Evolutionary conservation across 2,329 filamentous ascomycete genomes (phyloP), one percentile per base, ranked within the genome.

Genomic region (Xylaria sp.): DNA sequence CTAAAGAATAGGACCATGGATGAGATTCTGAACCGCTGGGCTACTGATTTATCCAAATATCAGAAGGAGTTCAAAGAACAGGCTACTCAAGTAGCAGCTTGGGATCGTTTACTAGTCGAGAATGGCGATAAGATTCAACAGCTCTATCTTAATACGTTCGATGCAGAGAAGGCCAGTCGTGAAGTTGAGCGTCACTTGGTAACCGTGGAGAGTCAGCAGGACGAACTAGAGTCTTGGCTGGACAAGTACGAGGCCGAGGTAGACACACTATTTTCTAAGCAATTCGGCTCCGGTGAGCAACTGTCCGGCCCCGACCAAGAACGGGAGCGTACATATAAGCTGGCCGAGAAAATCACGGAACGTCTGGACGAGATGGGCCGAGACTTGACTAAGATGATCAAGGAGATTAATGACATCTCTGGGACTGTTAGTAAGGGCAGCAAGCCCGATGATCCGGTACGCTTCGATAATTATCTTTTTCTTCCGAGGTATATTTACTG

Each of bases 1-100:
- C 85, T 99, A 45, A 97, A 97, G 85, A 97, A 98, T 81, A 98
- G 97, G 83, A 97, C 95, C 0, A 98, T 99, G 92, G 96, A 99
- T 77, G 96, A 99, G 79, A 98, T 99, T 71, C 94, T 99, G 72
- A 98, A 93, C 3, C 90, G 94, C 36, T 99, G 96, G 96, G 96
- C 96, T 1, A 93, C 94, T 0, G 96, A 98, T 77, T 85, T 99
- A 58, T 92, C 94, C 61, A 97, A 97, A 77, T 98, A 99, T 78
- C 95, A 98, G 77, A 97, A 97, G 79, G 93, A 97, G 67, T 99
- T 98, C 83, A 94, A 97, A 78, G 88, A 91, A 39, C 94, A 98
- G 79, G 95, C 97, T 4, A 88, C 90, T 69, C 92, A 94, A 71
- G 93, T 98, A 14, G 92, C 94, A 12, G 86, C 88, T 53, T 99